Evolutionary conservation across 345 rosid genomes (phyloP).

Genomic region (Gynandropsis gynandra): DNA sequence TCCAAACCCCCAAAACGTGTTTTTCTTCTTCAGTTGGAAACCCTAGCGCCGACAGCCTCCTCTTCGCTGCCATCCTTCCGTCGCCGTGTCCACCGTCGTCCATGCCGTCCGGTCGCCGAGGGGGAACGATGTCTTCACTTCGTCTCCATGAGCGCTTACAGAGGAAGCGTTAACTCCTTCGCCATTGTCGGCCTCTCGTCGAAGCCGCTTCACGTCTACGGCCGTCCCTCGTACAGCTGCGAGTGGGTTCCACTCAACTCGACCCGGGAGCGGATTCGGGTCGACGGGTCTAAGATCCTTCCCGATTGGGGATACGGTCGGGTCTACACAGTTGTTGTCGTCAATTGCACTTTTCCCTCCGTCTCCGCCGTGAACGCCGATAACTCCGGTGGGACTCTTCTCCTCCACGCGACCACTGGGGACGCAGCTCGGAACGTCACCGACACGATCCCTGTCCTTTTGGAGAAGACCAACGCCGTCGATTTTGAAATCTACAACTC

Average conservation of each 20-base stretch:
- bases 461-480: constrained; percentile 41
- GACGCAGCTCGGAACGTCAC: constrained; percentile 48
- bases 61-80: too few species aligned
- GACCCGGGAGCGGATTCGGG: constrained; percentile 18
- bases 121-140: too few species aligned
- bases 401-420: constrained; percentile 63
- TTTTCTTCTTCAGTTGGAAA: too few species aligned
- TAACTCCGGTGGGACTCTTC: constrained; percentile 64
- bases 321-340: constrained; percentile 74
- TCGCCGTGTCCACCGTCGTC: too few species aligned
- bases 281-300: constrained; percentile 44
- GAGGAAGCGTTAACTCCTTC: constrained; percentile 66
- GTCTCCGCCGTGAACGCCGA: constrained; percentile 35
- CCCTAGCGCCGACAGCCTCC: too few species aligned
- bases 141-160: constrained; percentile 67
- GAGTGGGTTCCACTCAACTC: constrained; percentile 48
- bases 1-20: too few species aligned
- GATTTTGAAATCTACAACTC: constrained; percentile 32
- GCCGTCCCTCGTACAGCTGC: constrained; percentile 60
- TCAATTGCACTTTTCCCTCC: constrained; percentile 67
- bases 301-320: constrained; percentile 98
- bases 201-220: constrained; percentile 69
- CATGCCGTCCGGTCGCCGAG: too few species aligned
- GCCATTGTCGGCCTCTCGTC: constrained; percentile 76
- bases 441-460: constrained; percentile 46